A percentile compares a stretch with the other conserved stretches of the same genome.
Evolutionary conservation across 2,329 filamentous ascomycete genomes (phyloP).

Genomic region (Coniella lustricola): DNA sequence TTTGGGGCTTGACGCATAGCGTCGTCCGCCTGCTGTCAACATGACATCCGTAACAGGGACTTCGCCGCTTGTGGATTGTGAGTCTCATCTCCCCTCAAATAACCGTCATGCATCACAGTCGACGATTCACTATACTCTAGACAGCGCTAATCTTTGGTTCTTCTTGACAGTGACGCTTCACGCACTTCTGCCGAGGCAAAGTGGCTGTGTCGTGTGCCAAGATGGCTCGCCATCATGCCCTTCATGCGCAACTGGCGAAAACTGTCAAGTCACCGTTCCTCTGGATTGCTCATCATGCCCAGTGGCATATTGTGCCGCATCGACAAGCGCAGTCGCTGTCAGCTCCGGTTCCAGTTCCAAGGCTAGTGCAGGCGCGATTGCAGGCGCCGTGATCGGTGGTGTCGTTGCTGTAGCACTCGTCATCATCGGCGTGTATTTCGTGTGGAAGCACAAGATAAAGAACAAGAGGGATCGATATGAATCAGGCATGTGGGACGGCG

Average conservation of each 20-base stretch:
- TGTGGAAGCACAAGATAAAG: conserved; percentile 87
- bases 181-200: conserved; percentile 32
- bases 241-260: conserved; percentile 32
- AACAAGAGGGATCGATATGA: conserved; percentile 59
- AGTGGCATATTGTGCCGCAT: conserved; percentile 37
- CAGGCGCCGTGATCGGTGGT: conserved; percentile 84
- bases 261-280: conserved; percentile 40
- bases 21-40: conserved; percentile 8
- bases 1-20: neutral
- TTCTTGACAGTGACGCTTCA: conserved; percentile 19
- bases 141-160: too few species aligned
- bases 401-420: conserved; percentile 66
- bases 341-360: conserved; percentile 29
- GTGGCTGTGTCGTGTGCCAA: conserved; percentile 40
- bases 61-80: neutral
- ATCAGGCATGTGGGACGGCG: conserved; percentile 49
- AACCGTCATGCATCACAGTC: neutral
- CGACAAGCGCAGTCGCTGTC: conserved; percentile 17
- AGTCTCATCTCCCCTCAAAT: neutral
- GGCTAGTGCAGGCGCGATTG: conserved; percentile 76
- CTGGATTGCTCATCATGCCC: conserved; percentile 41
- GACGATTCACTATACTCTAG: too few species aligned
- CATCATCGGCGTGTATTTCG: conserved; percentile 64
- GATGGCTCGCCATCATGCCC: conserved; percentile 38
- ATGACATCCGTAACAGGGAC: conserved; percentile 8